Evolutionary conservation across 441 rosid genomes (phyloP).

Genomic region (Adansonia madagascariensis): DNA sequence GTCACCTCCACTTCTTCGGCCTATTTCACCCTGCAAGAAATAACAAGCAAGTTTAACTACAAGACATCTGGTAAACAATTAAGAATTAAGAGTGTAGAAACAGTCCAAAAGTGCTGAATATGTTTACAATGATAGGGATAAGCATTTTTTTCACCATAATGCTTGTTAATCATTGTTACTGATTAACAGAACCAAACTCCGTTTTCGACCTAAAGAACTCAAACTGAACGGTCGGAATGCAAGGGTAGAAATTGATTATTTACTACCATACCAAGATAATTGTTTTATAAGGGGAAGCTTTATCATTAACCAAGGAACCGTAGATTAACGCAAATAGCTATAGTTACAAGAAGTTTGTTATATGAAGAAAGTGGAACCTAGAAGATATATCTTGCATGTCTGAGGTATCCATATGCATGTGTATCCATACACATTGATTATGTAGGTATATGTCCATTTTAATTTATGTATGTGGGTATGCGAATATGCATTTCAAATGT

Average conservation of each 20-base stretch:
- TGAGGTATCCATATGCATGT: not conserved
- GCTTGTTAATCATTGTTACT: not conserved
- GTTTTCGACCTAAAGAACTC: slow-evolving; percentile 9
- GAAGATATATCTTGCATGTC: slow-evolving; percentile 8
- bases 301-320: slow-evolving; percentile 4
- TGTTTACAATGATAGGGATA: slow-evolving; percentile 1
- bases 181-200: not conserved
- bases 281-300: not conserved
- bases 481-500: not conserved
- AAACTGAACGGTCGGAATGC: not conserved
- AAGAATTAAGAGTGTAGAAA: slow-evolving; percentile 17
- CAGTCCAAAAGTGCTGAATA: slow-evolving; percentile 21
- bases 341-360: not conserved
- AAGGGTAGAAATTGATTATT: not conserved
- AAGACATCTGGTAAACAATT: slow-evolving; percentile 29
- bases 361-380: not conserved
- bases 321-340: not conserved
- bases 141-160: slow-evolving; percentile 6
- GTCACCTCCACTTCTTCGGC: slow-evolving; percentile 98
- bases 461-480: not conserved
- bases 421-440: not conserved
- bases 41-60: slow-evolving; percentile 29
- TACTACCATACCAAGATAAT: not conserved
- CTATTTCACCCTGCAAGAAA: slow-evolving; percentile 82
- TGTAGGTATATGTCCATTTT: not conserved